These are phyloP conservation scores for Cordyceps tenuipes DNA, from an alignment of 2,329 filamentous ascomycete genomes.

Conservation along the genomic window DNA sequence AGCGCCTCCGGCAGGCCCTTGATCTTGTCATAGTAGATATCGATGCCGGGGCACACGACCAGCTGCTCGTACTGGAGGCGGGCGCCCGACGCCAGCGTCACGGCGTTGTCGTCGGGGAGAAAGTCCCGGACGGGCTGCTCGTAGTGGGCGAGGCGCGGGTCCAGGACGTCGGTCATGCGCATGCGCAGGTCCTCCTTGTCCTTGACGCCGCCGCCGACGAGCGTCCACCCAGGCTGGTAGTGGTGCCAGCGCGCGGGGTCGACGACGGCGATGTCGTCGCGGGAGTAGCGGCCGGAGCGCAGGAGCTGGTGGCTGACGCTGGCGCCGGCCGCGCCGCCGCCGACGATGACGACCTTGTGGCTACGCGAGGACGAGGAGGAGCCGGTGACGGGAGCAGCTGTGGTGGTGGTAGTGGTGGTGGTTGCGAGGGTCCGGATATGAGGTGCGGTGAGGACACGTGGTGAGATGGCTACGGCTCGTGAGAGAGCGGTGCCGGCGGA, in stretches of 20 bases:
- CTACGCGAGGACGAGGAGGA: slow-evolving; percentile 12
- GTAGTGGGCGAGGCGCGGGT: slow-evolving; percentile 56
- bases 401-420: neutral
- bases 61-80: slow-evolving; percentile 55
- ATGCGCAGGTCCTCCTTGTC: slow-evolving; percentile 48
- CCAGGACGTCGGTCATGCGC: slow-evolving; percentile 42
- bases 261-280: slow-evolving; percentile 55
- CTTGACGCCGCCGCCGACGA: slow-evolving; percentile 59
- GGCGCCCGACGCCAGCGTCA: slow-evolving; percentile 48
- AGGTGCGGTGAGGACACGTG: neutral
- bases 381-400: neutral
- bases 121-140: slow-evolving; percentile 41
- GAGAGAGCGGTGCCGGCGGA: neutral
- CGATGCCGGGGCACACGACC: slow-evolving; percentile 52
- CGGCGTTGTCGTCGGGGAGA: slow-evolving; percentile 44
- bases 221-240: slow-evolving; percentile 63
- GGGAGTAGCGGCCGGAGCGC: slow-evolving; percentile 44
- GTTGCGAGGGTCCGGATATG: neutral
- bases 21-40: slow-evolving; percentile 41
- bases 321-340: slow-evolving; percentile 58
- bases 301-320: slow-evolving; percentile 61
- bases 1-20: slow-evolving; percentile 50
- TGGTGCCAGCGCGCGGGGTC: slow-evolving; percentile 57
- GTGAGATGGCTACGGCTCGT: neutral
- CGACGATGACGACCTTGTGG: slow-evolving; percentile 60